Evolutionary conservation across 441 rosid genomes (phyloP).

Genomic region (Manihot esculenta): DNA sequence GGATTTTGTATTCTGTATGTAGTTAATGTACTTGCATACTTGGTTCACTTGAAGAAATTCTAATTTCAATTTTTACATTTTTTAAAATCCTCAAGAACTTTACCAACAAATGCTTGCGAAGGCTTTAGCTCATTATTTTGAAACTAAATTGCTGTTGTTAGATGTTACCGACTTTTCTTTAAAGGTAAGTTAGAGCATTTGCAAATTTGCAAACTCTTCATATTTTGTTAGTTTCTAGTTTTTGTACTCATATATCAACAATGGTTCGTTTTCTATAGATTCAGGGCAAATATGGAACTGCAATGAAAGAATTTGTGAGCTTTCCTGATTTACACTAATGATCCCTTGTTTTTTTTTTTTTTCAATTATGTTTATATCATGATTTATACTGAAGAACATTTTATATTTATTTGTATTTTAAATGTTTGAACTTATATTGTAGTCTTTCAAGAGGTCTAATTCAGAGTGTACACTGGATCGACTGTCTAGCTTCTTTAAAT

Average conservation of each 20-base stretch:
- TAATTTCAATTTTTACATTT: background rate
- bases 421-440: background rate
- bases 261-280: conserved; percentile 44
- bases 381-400: too few relatives aligned
- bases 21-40: background rate
- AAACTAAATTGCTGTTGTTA: conserved; percentile 80
- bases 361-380: too few relatives aligned
- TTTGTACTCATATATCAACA: background rate
- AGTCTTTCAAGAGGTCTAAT: conserved; percentile 66
- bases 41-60: too few relatives aligned
- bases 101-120: conserved; percentile 95
- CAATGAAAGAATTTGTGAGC: conserved; percentile 61
- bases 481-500: conserved; percentile 65
- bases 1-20: conserved; percentile 2
- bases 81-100: conserved; percentile 46
- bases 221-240: background rate
- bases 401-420: background rate
- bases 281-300: conserved; percentile 72
- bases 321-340: conserved; percentile 4
- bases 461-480: conserved; percentile 83
- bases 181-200: conserved; percentile 43
- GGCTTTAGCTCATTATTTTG: conserved; percentile 89
- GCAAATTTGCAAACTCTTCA: background rate
- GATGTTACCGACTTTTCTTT: conserved; percentile 77
- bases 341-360: too few relatives aligned